Base-by-base conservation (phyloP, 2,329 filamentous ascomycete genomes). In the Monosporascus ibericus region DNA sequence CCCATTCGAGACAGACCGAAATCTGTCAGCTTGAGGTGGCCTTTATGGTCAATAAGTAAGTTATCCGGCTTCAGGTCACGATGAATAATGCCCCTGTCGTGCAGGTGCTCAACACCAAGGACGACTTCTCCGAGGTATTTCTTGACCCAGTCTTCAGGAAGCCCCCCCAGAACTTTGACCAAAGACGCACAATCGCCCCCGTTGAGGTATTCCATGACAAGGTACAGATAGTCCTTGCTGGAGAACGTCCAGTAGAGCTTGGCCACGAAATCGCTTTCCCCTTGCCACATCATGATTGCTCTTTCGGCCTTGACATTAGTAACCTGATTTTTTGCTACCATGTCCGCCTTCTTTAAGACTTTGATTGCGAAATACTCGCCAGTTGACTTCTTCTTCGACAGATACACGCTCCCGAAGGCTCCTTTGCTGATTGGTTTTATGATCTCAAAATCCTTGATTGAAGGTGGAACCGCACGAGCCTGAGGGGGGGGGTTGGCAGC, bases 251-350 rank as follows among this genome's bases (percentile, higher is more conserved):
- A 99, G 73, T 97, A 99, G 14, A 99, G 80, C 74, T 99, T 99
- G 25, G 94, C 94, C 53, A 99, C 94, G 68, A 99, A 99, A 55
- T 99, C 94, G 68, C 95, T 99, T 70, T 97, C 91, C 22, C 94
- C 94, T 73, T 99, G 94, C 90, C 94, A 97, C 94, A 99, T 99
- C 94, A 99, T 97, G 67, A 99, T 99, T 22, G 95, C 95, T 60
- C 94, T 84, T 72, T 99, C 94, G 8, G 95, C 94, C 72, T 99
- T 97, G 65, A 99, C 94, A 65, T 99, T 99, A 60, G 94, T 96
- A 61, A 99, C 92, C 68, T 99, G 94, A 68, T 99, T 99, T 72
- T 99, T 99, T 56, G 94, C 94, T 57, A 99, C 90, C 94, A 99
- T 99, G 75, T 99, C 94, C n/a, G 94, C 92, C 72, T 99, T 99